Conservation (phyloP, 129 eudicot genomes). For the Lactuca saligna region DNA sequence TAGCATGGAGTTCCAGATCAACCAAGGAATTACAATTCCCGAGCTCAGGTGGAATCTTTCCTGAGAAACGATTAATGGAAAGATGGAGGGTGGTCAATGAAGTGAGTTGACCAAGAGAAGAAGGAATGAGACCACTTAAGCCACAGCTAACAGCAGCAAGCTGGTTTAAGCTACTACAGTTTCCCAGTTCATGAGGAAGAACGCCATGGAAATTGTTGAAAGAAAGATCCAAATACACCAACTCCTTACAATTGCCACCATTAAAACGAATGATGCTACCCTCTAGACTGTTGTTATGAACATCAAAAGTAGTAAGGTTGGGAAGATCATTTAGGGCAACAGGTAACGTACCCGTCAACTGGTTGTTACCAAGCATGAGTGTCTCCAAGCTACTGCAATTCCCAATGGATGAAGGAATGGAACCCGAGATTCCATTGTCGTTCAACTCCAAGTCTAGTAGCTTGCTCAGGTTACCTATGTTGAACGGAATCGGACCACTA, state of each 20-base stretch:
- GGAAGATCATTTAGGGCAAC: conserved; percentile 42
- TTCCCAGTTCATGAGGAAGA: conserved; percentile 62
- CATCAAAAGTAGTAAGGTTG: conserved; percentile 40
- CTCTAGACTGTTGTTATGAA: conserved; percentile 49
- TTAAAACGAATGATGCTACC: conserved; percentile 58
- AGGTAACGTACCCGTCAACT: conserved; percentile 56
- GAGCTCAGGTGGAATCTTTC: conserved; percentile 70
- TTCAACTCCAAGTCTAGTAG: conserved; percentile 42
- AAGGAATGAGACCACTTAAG: conserved; percentile 64
- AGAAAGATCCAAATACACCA: conserved; percentile 52
- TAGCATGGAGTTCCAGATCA: conserved; percentile 45
- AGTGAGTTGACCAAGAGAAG: conserved; percentile 60
- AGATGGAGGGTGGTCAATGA: conserved; percentile 50
- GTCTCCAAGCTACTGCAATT: conserved; percentile 52
- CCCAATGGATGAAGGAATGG: conserved; percentile 59
- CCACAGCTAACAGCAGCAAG: conserved; percentile 53
- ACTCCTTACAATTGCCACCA: conserved; percentile 35
- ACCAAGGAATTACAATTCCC: conserved; percentile 63
- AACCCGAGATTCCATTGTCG: conserved; percentile 50
- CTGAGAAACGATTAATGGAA: conserved; percentile 59
- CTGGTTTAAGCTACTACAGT: conserved; percentile 49
- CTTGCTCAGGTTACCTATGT: conserved; percentile 44
- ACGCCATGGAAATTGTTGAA: conserved; percentile 50
- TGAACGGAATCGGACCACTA: conserved; percentile 51
- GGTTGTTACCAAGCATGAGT: conserved; percentile 46